Base-by-base conservation (phyloP, 257 asterid species). In the Salvia hispanica region DNA sequence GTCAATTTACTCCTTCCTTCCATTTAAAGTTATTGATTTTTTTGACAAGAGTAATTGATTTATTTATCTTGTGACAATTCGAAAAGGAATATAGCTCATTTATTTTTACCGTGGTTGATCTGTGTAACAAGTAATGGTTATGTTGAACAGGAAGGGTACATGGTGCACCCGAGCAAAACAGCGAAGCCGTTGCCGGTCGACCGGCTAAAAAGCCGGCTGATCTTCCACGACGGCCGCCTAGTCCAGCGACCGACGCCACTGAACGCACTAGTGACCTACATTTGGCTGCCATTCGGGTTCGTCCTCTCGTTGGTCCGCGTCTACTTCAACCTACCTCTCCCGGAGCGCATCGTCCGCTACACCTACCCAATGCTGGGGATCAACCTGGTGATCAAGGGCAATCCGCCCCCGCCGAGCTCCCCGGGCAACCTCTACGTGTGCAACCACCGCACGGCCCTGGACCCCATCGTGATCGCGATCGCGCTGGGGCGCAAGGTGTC, bases 381-480 rank as follows among this genome's bases (percentile, higher is more conserved):
- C 77, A 88, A 85, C 72, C 93, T 94, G 0, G 91, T 79, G 47
- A 87, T 94, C 84, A 87, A 87, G 62, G 99, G 99, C 46, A 85
- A 68, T 43, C 89, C 82, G 0, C 95, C 96, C 0, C 85, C 99
- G n/a, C 62, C 77, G 0, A 95, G 95, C n/a, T 61, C 80, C 69
- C 95, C 87, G 0, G 99, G 99, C 3, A 94, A 94, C 90, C 96
- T 94, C 77, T 94, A 85, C 44, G 97, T 94, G 2, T 91, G 97
- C 82, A 94, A 90, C 77, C 99, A 94, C 64, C 95, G 99, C 10
- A 81, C 97, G 0, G 93, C 97, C 48, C 91, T 94, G 0, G 99
- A 94, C 57, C 99, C 99, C 2, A 88, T 94, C 8, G 62, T 88
- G 46, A 83, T 91, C 15, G 86, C 99, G 77, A 94, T 94, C 3